Evolutionary conservation across 106 monocot species (phyloP).

Genomic region (Iris macrosiphon): DNA sequence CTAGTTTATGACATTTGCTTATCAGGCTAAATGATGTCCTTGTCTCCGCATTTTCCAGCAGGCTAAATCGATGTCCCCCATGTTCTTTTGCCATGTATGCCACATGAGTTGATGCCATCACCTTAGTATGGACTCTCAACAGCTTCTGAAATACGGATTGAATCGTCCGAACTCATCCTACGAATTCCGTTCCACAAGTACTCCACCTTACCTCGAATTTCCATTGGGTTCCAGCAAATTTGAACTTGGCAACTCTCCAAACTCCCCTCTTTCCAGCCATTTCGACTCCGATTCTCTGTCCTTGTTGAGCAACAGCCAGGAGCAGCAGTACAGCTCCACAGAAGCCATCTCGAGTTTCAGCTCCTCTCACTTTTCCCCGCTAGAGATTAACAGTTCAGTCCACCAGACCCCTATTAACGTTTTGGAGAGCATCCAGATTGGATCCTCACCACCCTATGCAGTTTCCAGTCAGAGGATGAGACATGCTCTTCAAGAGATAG

Average conservation of each 20-base stretch:
- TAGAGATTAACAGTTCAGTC: constrained; percentile 28
- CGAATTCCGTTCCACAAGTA: constrained; percentile 13
- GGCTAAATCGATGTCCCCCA: too few species aligned
- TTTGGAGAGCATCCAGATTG: constrained; percentile 9
- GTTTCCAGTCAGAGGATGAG: constrained; percentile 31
- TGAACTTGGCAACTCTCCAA: constrained; percentile 42
- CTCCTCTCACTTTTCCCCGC: constrained; percentile 11
- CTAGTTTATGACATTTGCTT: too few species aligned
- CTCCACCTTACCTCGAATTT: constrained; percentile 19
- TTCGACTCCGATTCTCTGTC: constrained; percentile 27
- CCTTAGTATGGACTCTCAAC: constrained; percentile 56
- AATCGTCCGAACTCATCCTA: constrained; percentile 9
- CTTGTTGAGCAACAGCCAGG: constrained; percentile 24
- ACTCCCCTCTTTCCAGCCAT: constrained; percentile 46
- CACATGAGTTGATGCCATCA: constrained; percentile 7
- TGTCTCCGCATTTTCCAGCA: too few species aligned
- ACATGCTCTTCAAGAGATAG: constrained; percentile 57
- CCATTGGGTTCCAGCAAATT: constrained; percentile 17
- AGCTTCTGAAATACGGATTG: constrained; percentile 31
- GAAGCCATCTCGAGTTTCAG: constrained; percentile 17
- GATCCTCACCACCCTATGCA: constrained; percentile 7
- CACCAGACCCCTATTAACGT: constrained; percentile 11
- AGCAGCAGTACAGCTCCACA: constrained; percentile 38
- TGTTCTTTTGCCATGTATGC: too few species aligned
- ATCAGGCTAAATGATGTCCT: too few species aligned